Conservation (phyloP, 2,329 filamentous ascomycete species). For the Xylaria sp. region DNA sequence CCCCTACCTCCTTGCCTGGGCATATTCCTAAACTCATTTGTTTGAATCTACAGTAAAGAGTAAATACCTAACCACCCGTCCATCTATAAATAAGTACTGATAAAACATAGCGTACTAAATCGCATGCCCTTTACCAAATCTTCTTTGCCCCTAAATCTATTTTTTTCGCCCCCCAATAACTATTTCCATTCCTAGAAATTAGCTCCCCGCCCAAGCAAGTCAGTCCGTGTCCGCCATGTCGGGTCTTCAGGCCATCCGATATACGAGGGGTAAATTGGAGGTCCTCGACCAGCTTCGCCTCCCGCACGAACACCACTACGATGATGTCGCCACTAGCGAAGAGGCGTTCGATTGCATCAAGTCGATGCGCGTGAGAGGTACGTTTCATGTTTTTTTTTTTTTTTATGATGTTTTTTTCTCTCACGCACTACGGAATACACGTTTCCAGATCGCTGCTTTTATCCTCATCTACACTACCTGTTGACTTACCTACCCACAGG, state of each 20-base stretch:
- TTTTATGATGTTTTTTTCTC: no score
- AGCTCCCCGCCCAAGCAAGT: no score
- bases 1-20: background rate
- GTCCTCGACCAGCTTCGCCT: constrained; percentile 87
- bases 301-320: constrained; percentile 83
- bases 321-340: constrained; percentile 74
- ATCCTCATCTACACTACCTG: background rate
- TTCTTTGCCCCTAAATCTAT: no score
- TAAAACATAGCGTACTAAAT: no score
- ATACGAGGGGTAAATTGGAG: constrained; percentile 75
- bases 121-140: no score
- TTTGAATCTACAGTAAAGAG: background rate
- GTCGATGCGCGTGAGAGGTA: constrained; percentile 78
- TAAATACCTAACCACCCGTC: no score
- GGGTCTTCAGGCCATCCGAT: constrained; percentile 81
- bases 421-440: background rate
- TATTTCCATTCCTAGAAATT: no score
- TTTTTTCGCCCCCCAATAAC: no score
- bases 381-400: background rate
- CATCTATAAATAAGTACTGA: no score
- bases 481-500: constrained; percentile 55
- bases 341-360: constrained; percentile 87
- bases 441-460: background rate
- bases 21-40: background rate
- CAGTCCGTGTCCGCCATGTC: constrained; percentile 54